Base-by-base conservation (phyloP, 129 eudicot species). In the Arctium minus region DNA sequence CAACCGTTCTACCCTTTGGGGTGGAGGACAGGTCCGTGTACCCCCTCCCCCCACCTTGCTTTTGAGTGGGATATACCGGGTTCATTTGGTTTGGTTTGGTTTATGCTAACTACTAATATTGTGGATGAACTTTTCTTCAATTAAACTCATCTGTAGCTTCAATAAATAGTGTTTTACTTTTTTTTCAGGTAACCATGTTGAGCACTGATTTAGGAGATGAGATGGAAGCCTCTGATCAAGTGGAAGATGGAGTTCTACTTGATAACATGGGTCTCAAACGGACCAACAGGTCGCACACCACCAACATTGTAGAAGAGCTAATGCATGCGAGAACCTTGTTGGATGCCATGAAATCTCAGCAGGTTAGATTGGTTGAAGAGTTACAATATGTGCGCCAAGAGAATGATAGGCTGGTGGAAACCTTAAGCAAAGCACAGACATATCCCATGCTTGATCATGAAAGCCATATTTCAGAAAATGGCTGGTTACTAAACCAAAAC, bases 311-410 rank as follows among this genome's bases (percentile, higher is more conserved):
- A 75, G 74, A 90, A 84, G 92, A 89, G 79, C 87, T 92, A 64
- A 76, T 48, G 78, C 88, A 92, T 79, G 78, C 90, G 40, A 86
- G 86, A 62, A 44, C 84, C 80, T 81, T 84, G 82, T 70, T 91
- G 35, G 89, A 88, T 86, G 84, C 93, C 81, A 89, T 89, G 90
- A 87, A 91, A 85, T 75, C 83, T 81, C 81, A 88, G 88, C 92
- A 93, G 80, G 62, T 77, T 68, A 75, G 83, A 73, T 81, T 91
- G 56, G 78, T 89, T 68, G 88, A 81, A 81, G 92, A 93, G 88
- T 88, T 91, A 62, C 75, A 88, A 56, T 69, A 71, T n/a, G 40
- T 82, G 29, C 85, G 84, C 74, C 83, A 88, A 77, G 96, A 93
- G 79, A 91, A 93, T 72, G 74, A 79, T n/a, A 81, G 82, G 69